Percentiles rank a stretch among this genome's conserved stretches.
These are phyloP conservation scores for Annona cherimola DNA, from an alignment of 164 flowering plant species.

Conservation along the genomic window DNA sequence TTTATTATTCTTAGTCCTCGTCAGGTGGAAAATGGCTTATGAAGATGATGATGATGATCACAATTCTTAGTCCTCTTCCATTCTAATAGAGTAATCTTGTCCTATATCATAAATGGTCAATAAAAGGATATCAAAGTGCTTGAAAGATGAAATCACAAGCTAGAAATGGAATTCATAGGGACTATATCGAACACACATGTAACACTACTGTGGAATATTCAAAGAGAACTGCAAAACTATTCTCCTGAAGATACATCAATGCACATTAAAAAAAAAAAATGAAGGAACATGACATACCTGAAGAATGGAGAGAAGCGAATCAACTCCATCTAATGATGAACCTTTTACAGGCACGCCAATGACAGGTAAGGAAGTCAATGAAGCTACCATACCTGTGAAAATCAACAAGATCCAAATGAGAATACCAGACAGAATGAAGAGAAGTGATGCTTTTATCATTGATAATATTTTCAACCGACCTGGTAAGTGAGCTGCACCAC, in stretches of 20 bases:
- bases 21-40: too few species aligned
- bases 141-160: too few species aligned
- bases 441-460: neutral
- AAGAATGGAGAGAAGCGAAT: slow-evolving; percentile 87
- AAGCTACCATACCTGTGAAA: slow-evolving; percentile 92
- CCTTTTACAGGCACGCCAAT: slow-evolving; percentile 94
- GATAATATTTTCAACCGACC: slow-evolving; percentile 37
- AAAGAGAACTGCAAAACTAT: neutral
- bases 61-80: too few species aligned
- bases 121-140: too few species aligned
- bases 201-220: neutral
- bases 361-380: slow-evolving; percentile 84
- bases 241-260: neutral
- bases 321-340: slow-evolving; percentile 77
- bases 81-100: too few species aligned
- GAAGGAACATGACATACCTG: slow-evolving; percentile 47
- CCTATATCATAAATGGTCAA: too few species aligned
- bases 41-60: too few species aligned
- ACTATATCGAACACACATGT: too few species aligned
- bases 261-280: neutral
- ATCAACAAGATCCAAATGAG: neutral
- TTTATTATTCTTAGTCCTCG: too few species aligned
- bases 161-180: too few species aligned
- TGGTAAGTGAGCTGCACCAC: slow-evolving; percentile 98
- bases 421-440: neutral